Evolutionary conservation across 1,284 basidiomycete species (phyloP), one percentile per base, ranked within the genome.

Genomic region (Ceratobasidium sp.): DNA sequence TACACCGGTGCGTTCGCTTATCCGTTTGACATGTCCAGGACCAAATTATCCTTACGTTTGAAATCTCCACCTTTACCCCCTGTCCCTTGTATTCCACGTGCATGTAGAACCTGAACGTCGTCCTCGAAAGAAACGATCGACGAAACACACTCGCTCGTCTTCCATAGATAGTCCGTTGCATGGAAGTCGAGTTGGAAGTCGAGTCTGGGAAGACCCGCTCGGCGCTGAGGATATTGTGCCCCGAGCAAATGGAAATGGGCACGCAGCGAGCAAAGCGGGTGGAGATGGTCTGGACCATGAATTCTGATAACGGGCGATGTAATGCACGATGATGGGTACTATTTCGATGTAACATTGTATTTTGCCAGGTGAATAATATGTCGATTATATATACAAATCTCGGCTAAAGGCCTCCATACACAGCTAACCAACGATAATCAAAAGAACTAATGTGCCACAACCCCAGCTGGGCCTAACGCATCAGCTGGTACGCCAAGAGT

Each of bases 161-260:
- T 71, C 68, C 20, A 28, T 60, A n/a, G 68, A 71, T 28, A 71
- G 54, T 31, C 68, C 68, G 35, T 31, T 17, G 53, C 53, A 69
- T 31, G 67, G 67, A 28, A 69, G 67, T 33, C 68, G 54, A 8
- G 56, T 8, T 20, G 54, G 68, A 33, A 71, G 68, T 60, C 68
- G 68, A 26, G 68, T 71, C 26, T 71, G 68, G 68, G 68, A 71
- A 31, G 68, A 71, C 68, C 68, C 68, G 13, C 28, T 71, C 13
- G 37, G 51, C 4, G 68, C 31, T 23, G 35, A 45, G 47, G 68
- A 37, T 26, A 71, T 71, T 20, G 28, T 60, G 37, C 68, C 53
- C 15, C 68, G 68, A 37, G 33, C 68, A 28, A 71, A 58, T n/a
- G 54, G 68, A 5, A 71, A 17, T 42, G 23, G 13, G 7, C 47